phyloP scores from a whole-genome alignment of 1,139 yeast species.

The Taiozyma sp. region DNA sequence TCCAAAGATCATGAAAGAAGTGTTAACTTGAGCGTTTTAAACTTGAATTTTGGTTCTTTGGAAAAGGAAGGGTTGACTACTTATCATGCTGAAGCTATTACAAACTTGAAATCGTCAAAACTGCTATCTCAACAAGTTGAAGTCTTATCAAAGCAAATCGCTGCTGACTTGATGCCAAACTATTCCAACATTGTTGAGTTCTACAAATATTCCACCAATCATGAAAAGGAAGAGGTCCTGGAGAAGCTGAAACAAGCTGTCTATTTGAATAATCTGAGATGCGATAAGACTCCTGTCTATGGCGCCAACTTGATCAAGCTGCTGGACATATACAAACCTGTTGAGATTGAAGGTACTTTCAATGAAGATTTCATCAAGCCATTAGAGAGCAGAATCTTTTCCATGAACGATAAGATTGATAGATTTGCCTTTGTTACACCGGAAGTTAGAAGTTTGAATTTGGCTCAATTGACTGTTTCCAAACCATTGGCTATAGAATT shows the following conservation, averaged over 20 bases:
- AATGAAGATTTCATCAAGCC: constrained; percentile 28
- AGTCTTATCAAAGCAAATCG: constrained; percentile 29
- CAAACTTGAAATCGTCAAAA: constrained; percentile 21
- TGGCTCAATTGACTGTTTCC: constrained; percentile 44
- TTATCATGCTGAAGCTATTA: constrained; percentile 42
- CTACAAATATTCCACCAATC: constrained; percentile 49
- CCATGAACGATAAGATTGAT: constrained; percentile 51
- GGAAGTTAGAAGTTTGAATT: constrained; percentile 70
- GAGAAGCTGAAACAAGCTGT: constrained; percentile 50
- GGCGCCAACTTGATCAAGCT: constrained; percentile 41
- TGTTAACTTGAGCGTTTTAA: constrained; percentile 53
- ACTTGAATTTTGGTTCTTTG: constrained; percentile 48
- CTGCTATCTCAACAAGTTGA: constrained; percentile 40
- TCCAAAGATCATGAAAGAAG: constrained; percentile 24
- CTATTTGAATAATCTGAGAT: constrained; percentile 61
- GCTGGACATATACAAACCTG: constrained; percentile 22
- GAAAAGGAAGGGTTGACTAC: constrained; percentile 39
- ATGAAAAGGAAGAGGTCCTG: constrained; percentile 44
- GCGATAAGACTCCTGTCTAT: constrained; percentile 50
- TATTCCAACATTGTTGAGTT: constrained; percentile 52
- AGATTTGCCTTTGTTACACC: constrained; percentile 89
- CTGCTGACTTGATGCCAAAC: constrained; percentile 32
- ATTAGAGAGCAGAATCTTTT: constrained; percentile 25
- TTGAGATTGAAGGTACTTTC: constrained; percentile 9
- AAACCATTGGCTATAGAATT: constrained; percentile 18